phyloP scores from a whole-genome alignment of 768 basidiomycete species.

The Leccinum boreale region DNA sequence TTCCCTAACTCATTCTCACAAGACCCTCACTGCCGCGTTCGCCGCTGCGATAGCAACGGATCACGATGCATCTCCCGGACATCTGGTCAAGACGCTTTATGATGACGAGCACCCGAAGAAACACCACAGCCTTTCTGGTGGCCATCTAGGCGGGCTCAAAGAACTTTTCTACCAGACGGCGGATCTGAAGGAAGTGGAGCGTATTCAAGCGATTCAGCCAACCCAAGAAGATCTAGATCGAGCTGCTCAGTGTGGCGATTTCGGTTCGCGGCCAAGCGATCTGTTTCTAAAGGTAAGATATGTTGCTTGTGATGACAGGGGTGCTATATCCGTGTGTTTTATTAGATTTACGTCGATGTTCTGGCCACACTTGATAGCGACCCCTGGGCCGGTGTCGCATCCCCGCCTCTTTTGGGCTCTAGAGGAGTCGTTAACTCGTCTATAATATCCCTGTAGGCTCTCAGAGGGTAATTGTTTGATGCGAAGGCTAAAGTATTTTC shows the following conservation, averaged over 20 bases:
- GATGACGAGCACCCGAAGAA: constrained; percentile 28
- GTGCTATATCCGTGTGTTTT: not conserved
- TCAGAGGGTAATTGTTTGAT: not conserved
- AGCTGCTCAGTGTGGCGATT: constrained; percentile 48
- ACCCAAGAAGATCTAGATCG: constrained; percentile 43
- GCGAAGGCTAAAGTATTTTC: constrained; percentile 7
- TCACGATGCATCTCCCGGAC: constrained; percentile 25
- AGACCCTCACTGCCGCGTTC: constrained; percentile 43
- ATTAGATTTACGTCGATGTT: constrained; percentile 61
- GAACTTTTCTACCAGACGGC: constrained; percentile 14
- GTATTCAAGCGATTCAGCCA: constrained; percentile 23
- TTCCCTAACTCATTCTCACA: constrained; percentile 29
- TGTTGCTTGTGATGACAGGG: not conserved
- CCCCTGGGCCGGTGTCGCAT: constrained; percentile 53
- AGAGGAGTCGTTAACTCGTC: constrained; percentile 61
- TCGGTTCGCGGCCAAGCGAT: constrained; percentile 51
- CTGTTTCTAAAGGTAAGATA: constrained; percentile 55
- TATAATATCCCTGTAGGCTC: constrained; percentile 52
- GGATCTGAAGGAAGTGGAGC: constrained; percentile 16
- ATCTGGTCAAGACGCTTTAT: constrained; percentile 41
- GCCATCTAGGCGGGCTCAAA: constrained; percentile 18
- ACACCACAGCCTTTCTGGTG: constrained; percentile 17
- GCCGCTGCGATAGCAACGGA: constrained; percentile 33
- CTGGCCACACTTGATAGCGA: constrained; percentile 54
- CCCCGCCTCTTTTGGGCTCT: constrained; percentile 60